A percentile compares a stretch with the other conserved stretches of the same genome.
Conservation (phyloP, 768 basidiomycete genomes). For the Termitomyces sp. region DNA sequence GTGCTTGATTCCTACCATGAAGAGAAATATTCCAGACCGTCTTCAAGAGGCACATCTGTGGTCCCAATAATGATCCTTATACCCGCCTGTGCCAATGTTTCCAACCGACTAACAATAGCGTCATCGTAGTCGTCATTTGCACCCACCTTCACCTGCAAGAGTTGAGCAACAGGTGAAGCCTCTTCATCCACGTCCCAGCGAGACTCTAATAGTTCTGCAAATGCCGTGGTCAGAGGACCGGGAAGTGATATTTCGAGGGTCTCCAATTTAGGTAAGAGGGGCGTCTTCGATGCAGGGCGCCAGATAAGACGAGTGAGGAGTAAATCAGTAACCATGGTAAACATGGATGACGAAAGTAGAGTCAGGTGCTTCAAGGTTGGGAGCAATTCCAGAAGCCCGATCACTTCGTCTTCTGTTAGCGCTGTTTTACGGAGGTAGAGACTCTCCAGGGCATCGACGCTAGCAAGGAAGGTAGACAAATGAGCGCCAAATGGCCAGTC, state of each 20-base stretch:
- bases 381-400: slow-evolving; percentile 31
- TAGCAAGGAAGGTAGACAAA: slow-evolving; percentile 34
- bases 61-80: slow-evolving; percentile 19
- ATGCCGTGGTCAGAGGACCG: slow-evolving; percentile 29
- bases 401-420: slow-evolving; percentile 31
- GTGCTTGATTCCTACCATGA: not conserved
- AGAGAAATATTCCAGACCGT: slow-evolving; percentile 16
- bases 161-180: slow-evolving; percentile 7
- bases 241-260: slow-evolving; percentile 38
- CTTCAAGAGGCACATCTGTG: slow-evolving; percentile 16
- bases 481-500: slow-evolving; percentile 31
- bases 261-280: slow-evolving; percentile 32
- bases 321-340: slow-evolving; percentile 32
- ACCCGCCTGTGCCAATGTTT: slow-evolving; percentile 18
- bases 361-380: slow-evolving; percentile 33
- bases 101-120: slow-evolving; percentile 18
- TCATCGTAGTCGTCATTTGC: slow-evolving; percentile 19
- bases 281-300: slow-evolving; percentile 23
- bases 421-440: slow-evolving; percentile 40
- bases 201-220: slow-evolving; percentile 37
- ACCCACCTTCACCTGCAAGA: slow-evolving; percentile 16
- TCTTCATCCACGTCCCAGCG: slow-evolving; percentile 19
- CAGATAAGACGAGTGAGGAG: slow-evolving; percentile 36
- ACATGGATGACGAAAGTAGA: slow-evolving; percentile 28
- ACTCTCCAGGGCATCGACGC: slow-evolving; percentile 29